These are phyloP conservation scores for Leccinum subgranulosum DNA, from an alignment of 768 basidiomycete genomes.

Conservation along the genomic window DNA sequence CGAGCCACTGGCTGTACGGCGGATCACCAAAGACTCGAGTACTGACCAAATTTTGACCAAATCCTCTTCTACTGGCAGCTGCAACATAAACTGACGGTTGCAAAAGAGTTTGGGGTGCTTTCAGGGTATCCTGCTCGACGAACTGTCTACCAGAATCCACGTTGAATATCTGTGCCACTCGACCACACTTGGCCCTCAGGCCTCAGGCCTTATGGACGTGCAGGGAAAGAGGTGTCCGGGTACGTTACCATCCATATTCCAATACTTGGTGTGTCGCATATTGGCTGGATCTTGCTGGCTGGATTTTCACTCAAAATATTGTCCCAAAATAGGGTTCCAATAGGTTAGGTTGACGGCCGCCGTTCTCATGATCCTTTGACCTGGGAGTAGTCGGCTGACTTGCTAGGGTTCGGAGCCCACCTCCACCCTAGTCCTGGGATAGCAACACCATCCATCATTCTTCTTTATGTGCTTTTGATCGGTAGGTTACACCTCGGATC, in stretches of 20 bases:
- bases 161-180: not conserved
- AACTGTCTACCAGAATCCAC: not conserved
- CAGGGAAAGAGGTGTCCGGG: too few species aligned
- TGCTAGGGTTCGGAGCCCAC: not conserved
- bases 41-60: too few species aligned
- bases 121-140: too few species aligned
- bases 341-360: not conserved
- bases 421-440: not conserved
- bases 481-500: not conserved
- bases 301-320: not conserved
- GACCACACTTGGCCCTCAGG: too few species aligned
- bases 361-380: not conserved
- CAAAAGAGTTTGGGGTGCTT: too few species aligned
- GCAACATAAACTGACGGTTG: too few species aligned
- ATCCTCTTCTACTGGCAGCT: too few species aligned
- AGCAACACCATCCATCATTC: not conserved
- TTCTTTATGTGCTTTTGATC: not conserved
- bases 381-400: not conserved
- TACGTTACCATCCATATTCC: not conserved
- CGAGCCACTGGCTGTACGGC: too few species aligned
- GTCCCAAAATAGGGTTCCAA: not conserved
- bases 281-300: not conserved
- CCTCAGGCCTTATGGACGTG: too few species aligned
- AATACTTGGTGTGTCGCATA: not conserved
- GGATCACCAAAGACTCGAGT: too few species aligned